phyloP scores from a whole-genome alignment of 306 rosid genomes.

The Cucumis melo region DNA sequence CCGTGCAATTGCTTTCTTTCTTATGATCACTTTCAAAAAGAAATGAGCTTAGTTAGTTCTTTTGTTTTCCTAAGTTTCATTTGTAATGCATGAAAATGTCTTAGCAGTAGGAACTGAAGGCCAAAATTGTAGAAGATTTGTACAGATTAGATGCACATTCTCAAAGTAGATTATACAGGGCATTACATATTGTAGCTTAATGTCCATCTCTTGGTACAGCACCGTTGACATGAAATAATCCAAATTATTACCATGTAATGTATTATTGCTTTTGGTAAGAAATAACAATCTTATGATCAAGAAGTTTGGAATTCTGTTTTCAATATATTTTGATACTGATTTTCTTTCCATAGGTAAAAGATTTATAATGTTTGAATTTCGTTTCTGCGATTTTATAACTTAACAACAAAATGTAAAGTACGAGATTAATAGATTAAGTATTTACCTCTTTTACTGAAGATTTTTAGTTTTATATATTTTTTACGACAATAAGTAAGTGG shows the following conservation, averaged over 20 bases:
- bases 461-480: too few species aligned
- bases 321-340: too few species aligned
- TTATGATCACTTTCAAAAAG: conserved; percentile 25
- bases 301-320: background rate
- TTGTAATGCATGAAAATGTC: background rate
- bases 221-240: background rate
- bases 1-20: conserved; percentile 33
- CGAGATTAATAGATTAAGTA: too few species aligned
- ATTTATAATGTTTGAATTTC: too few species aligned
- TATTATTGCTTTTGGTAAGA: background rate
- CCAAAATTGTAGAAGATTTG: background rate
- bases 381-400: too few species aligned
- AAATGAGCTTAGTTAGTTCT: conserved; percentile 18
- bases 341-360: too few species aligned
- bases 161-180: background rate
- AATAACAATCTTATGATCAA: background rate
- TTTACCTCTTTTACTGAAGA: too few species aligned
- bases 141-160: background rate
- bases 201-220: background rate
- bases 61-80: background rate
- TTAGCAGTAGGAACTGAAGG: conserved; percentile 13
- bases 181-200: background rate
- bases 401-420: too few species aligned
- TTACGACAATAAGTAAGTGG: too few species aligned
- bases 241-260: background rate